phyloP scores from a whole-genome alignment of 768 basidiomycete genomes.

The Leccinum disarticulatum region DNA sequence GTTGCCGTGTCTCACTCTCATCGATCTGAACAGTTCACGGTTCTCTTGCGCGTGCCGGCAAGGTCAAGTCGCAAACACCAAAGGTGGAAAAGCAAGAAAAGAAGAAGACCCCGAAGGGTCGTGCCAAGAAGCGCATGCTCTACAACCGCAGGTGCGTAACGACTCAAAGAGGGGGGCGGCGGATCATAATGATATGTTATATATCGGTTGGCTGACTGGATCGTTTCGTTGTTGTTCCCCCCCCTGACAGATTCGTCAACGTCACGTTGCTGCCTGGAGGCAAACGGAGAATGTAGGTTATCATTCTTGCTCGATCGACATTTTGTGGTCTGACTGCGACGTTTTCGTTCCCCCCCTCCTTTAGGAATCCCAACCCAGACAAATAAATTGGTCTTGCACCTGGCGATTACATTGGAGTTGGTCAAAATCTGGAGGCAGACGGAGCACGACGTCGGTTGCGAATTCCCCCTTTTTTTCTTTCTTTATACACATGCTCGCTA shows the following conservation, averaged over 20 bases:
- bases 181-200: too few species aligned
- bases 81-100: slow-evolving; percentile 99
- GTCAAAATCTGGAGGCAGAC: slow-evolving; percentile 5
- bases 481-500: slow-evolving; percentile 11
- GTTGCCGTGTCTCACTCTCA: background rate
- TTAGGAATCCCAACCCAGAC: slow-evolving; percentile 32
- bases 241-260: slow-evolving; percentile 74
- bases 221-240: background rate
- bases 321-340: slow-evolving; percentile 35
- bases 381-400: slow-evolving; percentile 18
- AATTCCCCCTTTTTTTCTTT: slow-evolving; percentile 3
- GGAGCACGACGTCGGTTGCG: slow-evolving; percentile 3
- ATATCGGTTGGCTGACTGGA: background rate
- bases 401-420: slow-evolving; percentile 17
- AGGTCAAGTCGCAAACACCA: slow-evolving; percentile 76
- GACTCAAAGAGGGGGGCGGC: too few species aligned
- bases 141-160: slow-evolving; percentile 93
- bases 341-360: background rate
- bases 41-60: slow-evolving; percentile 98
- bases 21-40: slow-evolving; percentile 73
- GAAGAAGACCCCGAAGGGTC: slow-evolving; percentile 97
- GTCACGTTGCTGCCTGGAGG: slow-evolving; percentile 88
- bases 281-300: slow-evolving; percentile 93
- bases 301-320: slow-evolving; percentile 24
- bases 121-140: slow-evolving; percentile 93